These are phyloP conservation scores for Hydrangea macrophylla DNA, from an alignment of 148 eudicot genomes.

Conservation along the genomic window DNA sequence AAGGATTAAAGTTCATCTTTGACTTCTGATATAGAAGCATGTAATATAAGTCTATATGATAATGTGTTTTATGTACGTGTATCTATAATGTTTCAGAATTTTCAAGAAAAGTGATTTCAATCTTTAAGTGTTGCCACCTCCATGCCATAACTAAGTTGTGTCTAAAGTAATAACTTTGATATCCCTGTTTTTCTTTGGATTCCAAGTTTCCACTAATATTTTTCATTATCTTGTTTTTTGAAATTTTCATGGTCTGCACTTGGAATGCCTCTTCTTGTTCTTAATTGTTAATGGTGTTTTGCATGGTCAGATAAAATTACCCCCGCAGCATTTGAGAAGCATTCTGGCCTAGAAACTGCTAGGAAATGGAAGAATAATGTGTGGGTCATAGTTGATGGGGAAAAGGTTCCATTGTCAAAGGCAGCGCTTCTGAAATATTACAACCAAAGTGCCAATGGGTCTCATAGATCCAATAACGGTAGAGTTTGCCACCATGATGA, in stretches of 20 bases:
- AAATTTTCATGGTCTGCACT: no score
- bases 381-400: conserved; percentile 64
- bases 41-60: background rate
- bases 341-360: conserved; percentile 64
- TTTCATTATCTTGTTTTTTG: no score
- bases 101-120: background rate
- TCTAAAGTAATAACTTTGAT: background rate
- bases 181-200: background rate
- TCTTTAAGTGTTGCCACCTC: no score
- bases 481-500: conserved; percentile 67
- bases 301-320: conserved; percentile 44
- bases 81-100: background rate
- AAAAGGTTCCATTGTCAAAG: conserved; percentile 64
- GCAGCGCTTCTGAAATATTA: conserved; percentile 63
- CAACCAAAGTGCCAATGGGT: conserved; percentile 34
- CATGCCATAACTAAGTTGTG: background rate
- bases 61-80: background rate
- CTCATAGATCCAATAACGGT: conserved; percentile 32
- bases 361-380: conserved; percentile 66
- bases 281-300: no score
- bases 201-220: no score
- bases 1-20: background rate
- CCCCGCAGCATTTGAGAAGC: conserved; percentile 85
- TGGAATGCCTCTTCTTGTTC: conserved; percentile 6
- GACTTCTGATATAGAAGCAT: background rate